Evolutionary conservation across 495 filamentous ascomycete genomes (phyloP).

Genomic region (Podospora didyma): DNA sequence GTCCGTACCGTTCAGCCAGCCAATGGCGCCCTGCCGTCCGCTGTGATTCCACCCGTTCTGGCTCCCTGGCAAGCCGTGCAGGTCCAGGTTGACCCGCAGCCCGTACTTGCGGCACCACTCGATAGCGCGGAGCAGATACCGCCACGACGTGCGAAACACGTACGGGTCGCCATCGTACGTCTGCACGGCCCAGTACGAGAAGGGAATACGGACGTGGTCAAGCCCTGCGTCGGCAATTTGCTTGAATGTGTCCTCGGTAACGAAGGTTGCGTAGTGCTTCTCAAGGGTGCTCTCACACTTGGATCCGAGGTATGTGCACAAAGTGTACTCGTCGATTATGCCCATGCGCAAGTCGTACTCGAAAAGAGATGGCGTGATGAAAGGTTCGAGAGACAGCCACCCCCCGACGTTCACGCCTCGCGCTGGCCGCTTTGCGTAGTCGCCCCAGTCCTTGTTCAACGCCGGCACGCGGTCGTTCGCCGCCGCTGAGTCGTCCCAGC

Average conservation of each 20-base stretch:
- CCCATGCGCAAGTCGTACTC: constrained; percentile 57
- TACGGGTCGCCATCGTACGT: constrained; percentile 87
- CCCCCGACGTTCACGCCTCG: constrained; percentile 92
- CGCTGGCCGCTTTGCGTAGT: constrained; percentile 76
- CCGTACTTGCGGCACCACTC: constrained; percentile 94
- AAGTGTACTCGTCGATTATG: constrained; percentile 85
- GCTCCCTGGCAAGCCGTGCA: constrained; percentile 80
- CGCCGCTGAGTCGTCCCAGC: constrained; percentile 78
- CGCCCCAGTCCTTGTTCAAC: constrained; percentile 64
- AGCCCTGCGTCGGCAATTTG: constrained; percentile 86
- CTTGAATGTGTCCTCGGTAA: constrained; percentile 75
- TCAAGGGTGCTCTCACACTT: constrained; percentile 63
- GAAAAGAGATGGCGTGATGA: constrained; percentile 92
- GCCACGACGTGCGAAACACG: constrained; percentile 81
- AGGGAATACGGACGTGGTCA: constrained; percentile 93
- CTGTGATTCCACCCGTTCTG: constrained; percentile 93
- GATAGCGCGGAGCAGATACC: constrained; percentile 88
- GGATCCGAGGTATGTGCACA: constrained; percentile 65
- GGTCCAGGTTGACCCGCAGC: constrained; percentile 87
- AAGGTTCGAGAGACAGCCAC: constrained; percentile 92
- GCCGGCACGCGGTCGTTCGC: constrained; percentile 78
- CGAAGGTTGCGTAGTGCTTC: constrained; percentile 84
- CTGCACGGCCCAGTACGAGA: constrained; percentile 90
- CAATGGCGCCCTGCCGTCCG: constrained; percentile 65
- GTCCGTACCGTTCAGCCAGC: constrained; percentile 75